Evolutionary conservation across 441 rosid genomes (phyloP).

Genomic region (Jatropha podagrica): DNA sequence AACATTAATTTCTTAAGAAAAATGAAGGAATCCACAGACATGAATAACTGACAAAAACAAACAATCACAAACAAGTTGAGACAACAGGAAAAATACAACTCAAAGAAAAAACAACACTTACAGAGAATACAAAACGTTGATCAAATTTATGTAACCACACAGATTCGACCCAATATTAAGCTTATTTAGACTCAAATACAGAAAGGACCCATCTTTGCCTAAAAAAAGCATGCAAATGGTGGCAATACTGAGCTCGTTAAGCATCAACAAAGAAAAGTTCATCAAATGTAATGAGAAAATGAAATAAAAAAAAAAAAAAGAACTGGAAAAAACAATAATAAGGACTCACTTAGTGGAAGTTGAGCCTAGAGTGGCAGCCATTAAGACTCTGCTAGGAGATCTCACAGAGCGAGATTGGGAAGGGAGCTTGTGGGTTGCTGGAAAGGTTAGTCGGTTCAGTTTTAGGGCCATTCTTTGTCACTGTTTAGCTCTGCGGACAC

Average conservation of each 20-base stretch:
- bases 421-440: slow-evolving; percentile 26
- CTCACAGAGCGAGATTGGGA: slow-evolving; percentile 22
- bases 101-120: background rate
- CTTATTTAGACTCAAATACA: background rate
- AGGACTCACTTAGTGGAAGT: slow-evolving; percentile 8
- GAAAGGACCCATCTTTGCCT: background rate
- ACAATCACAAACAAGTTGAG: background rate
- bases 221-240: background rate
- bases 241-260: background rate
- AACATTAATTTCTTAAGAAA: background rate
- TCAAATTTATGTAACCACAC: no score
- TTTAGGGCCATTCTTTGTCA: slow-evolving; percentile 32
- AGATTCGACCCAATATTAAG: background rate
- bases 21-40: slow-evolving; percentile 2
- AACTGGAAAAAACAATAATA: no score
- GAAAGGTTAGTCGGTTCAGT: slow-evolving; percentile 31
- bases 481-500: no score
- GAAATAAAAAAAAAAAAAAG: no score
- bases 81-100: background rate
- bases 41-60: background rate
- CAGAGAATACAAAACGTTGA: background rate
- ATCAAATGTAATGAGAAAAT: background rate
- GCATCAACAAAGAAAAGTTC: background rate
- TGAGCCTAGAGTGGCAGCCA: background rate
- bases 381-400: slow-evolving; percentile 27